These are phyloP conservation scores for Acacia concinna DNA, from an alignment of 331 rosid genomes.

Conservation along the genomic window DNA sequence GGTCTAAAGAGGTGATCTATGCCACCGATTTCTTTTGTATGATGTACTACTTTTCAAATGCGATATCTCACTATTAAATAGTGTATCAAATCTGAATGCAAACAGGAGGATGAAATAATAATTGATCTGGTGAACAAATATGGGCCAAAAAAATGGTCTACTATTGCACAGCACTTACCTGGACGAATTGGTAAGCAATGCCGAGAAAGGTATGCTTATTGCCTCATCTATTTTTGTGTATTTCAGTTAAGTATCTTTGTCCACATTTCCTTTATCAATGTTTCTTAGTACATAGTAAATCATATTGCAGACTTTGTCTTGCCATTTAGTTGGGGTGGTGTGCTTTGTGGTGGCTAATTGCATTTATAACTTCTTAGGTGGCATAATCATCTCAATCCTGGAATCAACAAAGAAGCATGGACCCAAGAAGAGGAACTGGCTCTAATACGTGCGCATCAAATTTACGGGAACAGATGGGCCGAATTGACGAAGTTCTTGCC, in stretches of 20 bases:
- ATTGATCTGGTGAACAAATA: constrained; percentile 70
- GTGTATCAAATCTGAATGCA: constrained; percentile 30
- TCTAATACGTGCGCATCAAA: constrained; percentile 88
- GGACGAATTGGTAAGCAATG: constrained; percentile 99
- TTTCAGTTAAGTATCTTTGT: not conserved
- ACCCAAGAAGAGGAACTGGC: constrained; percentile 97
- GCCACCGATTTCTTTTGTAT: not conserved
- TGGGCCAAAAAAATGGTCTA: constrained; percentile 99
- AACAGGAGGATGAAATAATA: constrained; percentile 91
- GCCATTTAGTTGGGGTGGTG: not conserved
- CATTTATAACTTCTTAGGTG: constrained; percentile 57
- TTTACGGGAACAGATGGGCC: constrained; percentile 97
- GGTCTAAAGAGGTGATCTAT: constrained; percentile 94
- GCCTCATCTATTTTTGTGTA: constrained; percentile 13
- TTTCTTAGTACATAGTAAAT: not conserved
- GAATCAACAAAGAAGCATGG: constrained; percentile 99
- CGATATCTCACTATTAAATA: constrained; percentile 20
- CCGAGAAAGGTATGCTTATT: constrained; percentile 83
- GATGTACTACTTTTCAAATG: constrained; percentile 1
- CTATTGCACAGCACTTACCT: constrained; percentile 90
- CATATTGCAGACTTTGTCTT: not conserved
- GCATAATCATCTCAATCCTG: constrained; percentile 99
- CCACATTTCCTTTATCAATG: constrained; percentile 1
- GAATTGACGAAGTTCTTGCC: constrained; percentile 91
- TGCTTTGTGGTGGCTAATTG: constrained; percentile 24